Conservation (phyloP, 2,329 filamentous ascomycete species). For the Cladobotryum mycophilum region DNA sequence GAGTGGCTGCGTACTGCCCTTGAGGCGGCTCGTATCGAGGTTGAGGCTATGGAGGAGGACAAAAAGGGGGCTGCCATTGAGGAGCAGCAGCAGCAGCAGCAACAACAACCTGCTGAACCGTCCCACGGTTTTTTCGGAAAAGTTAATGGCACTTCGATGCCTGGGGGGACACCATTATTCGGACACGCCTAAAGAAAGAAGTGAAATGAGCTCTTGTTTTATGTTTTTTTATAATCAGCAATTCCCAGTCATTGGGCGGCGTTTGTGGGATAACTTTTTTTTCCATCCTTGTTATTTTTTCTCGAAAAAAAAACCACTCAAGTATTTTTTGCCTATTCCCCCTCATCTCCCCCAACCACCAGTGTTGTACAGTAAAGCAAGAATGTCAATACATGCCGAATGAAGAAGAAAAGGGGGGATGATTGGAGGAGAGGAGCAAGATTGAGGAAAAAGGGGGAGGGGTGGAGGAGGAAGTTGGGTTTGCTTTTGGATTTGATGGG, state of each 20-base stretch:
- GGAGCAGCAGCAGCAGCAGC: slow-evolving; percentile 2
- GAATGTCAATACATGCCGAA: too few species aligned
- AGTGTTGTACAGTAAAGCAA: slow-evolving; percentile 9
- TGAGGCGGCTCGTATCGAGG: slow-evolving; percentile 30
- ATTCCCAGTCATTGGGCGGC: slow-evolving; percentile 12
- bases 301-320: neutral
- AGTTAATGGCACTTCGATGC: neutral
- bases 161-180: neutral
- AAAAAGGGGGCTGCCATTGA: slow-evolving; percentile 17
- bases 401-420: too few species aligned
- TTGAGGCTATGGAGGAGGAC: slow-evolving; percentile 28
- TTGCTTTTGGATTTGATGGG: neutral
- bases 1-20: slow-evolving; percentile 52
- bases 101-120: neutral
- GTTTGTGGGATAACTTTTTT: slow-evolving; percentile 4
- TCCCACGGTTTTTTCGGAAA: neutral
- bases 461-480: neutral
- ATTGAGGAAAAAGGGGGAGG: neutral
- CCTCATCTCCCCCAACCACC: neutral
- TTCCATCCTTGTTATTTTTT: slow-evolving; percentile 8
- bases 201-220: neutral
- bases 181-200: neutral
- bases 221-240: neutral
- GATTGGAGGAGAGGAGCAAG: neutral
- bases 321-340: too few species aligned